Percentiles rank a stretch among this genome's conserved stretches.
Evolutionary conservation across 257 asterid species (phyloP).

Genomic region (Knoxia roxburghii): DNA sequence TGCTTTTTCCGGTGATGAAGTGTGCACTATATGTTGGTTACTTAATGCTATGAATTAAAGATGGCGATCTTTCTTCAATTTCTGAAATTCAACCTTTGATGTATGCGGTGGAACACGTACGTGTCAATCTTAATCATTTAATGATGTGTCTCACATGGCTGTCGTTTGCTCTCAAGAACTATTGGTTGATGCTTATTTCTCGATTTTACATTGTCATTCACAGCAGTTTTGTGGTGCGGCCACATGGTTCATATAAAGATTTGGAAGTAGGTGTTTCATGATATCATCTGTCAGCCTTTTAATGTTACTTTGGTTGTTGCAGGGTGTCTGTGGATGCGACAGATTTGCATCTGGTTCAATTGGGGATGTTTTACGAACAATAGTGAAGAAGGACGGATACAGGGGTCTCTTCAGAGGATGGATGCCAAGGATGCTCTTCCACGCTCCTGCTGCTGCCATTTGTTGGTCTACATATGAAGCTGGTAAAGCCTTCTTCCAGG

Average conservation of each 20-base stretch:
- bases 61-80: not conserved
- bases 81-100: not conserved
- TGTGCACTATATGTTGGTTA: not conserved
- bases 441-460: slow-evolving; percentile 99
- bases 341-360: slow-evolving; percentile 71
- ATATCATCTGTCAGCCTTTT: not conserved
- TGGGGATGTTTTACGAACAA: slow-evolving; percentile 58
- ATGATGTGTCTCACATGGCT: not conserved
- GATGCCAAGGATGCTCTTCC: slow-evolving; percentile 97
- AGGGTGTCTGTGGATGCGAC: slow-evolving; percentile 98
- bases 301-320: slow-evolving; percentile 17
- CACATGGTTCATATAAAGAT: not conserved
- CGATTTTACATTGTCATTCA: not conserved
- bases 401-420: slow-evolving; percentile 91
- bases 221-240: not conserved
- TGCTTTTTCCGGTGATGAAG: not conserved
- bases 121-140: not conserved
- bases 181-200: not conserved
- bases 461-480: slow-evolving; percentile 99
- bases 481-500: slow-evolving; percentile 71
- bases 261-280: not conserved
- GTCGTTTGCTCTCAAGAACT: not conserved
- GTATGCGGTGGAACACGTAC: too few relatives aligned
- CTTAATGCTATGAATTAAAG: not conserved
- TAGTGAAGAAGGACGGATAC: slow-evolving; percentile 82